Evolutionary conservation across 2,329 filamentous ascomycete genomes (phyloP), one percentile per base, ranked within the genome.

Genomic region (Paraphoma chrysanthemicola): DNA sequence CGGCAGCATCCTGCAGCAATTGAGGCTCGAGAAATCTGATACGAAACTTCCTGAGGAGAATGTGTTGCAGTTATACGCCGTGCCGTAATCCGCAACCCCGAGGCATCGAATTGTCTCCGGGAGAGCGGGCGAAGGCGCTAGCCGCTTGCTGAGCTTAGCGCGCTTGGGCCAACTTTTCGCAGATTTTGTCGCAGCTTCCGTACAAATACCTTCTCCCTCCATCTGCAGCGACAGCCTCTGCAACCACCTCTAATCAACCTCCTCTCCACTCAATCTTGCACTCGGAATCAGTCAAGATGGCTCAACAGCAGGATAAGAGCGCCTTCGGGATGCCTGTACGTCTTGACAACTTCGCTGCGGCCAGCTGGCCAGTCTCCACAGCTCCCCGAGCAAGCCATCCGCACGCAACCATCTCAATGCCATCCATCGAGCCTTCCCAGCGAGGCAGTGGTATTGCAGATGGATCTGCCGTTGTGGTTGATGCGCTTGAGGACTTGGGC

Each of bases 261-360:
- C 51, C 62, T 66, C 63, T 67, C 60, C 64, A 56, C 64, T 67
- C 65, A 28, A 49, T 51, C 31, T 43, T 54, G 47, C 43, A 42
- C 55, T 48, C 38, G 48, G 16, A 46, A 41, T 47, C 53, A 44
- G 49, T 36, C 49, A 60, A 50, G 42, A 66, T 67, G 64, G 44
- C 56, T 39, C 44, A 44, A 11, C 48, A 59, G 31, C 53, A 57
- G 36, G 65, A 63, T 16, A 66, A 66, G 48, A 54, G 54, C 59
- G 67, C 78, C 72, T 70, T 77, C 70, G 85, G 83, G 64, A 80
- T 80, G 78, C 78, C 59, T 23, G 78, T 80, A 75, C 67, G 73
- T 68, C 41, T 18, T 30, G 46, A 60, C 54, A 38, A 33, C 42
- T 38, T 54, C 53, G 36, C 28, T 57, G 45, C 51, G 41, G 61